phyloP scores from a whole-genome alignment of 1,139 yeast species.

The Candida sp. region DNA sequence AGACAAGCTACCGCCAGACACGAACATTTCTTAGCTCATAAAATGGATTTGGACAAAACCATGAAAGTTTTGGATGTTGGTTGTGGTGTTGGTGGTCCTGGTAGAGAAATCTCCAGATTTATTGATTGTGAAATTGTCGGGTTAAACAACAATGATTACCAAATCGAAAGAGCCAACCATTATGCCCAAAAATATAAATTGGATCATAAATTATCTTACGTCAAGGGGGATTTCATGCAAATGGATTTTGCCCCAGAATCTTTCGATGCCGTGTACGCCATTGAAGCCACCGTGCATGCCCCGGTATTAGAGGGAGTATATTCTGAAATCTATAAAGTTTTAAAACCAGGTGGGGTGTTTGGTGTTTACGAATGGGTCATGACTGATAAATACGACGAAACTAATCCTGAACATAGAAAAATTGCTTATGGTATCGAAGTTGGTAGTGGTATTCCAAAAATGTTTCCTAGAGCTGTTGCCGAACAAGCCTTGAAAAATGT shows the following conservation, averaged over 20 bases:
- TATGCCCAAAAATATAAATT: slow-evolving; percentile 69
- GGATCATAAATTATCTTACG: slow-evolving; percentile 74
- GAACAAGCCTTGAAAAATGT: slow-evolving; percentile 80
- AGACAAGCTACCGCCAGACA: slow-evolving; percentile 96
- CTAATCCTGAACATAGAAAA: slow-evolving; percentile 85
- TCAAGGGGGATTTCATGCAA: slow-evolving; percentile 99
- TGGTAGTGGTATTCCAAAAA: slow-evolving; percentile 99
- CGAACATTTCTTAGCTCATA: slow-evolving; percentile 90
- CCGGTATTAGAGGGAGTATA: slow-evolving; percentile 97
- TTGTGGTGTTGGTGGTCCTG: slow-evolving; percentile 99
- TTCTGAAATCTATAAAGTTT: slow-evolving; percentile 88
- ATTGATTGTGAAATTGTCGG: slow-evolving; percentile 88
- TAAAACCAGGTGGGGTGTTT: slow-evolving; percentile 96
- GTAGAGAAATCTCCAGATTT: slow-evolving; percentile 91
- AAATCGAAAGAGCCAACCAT: slow-evolving; percentile 86
- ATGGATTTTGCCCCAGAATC: slow-evolving; percentile 91
- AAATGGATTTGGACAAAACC: slow-evolving; percentile 73
- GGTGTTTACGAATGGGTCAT: slow-evolving; percentile 99
- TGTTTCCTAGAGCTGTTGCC: slow-evolving; percentile 86
- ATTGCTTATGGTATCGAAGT: slow-evolving; percentile 97
- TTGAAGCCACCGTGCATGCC: slow-evolving; percentile 98
- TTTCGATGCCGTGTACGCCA: slow-evolving; percentile 97
- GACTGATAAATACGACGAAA: slow-evolving; percentile 91
- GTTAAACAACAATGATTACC: slow-evolving; percentile 95
- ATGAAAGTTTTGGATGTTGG: slow-evolving; percentile 97